phyloP scores from a whole-genome alignment of 1,139 yeast species.

The Geotrichum europaeum region DNA sequence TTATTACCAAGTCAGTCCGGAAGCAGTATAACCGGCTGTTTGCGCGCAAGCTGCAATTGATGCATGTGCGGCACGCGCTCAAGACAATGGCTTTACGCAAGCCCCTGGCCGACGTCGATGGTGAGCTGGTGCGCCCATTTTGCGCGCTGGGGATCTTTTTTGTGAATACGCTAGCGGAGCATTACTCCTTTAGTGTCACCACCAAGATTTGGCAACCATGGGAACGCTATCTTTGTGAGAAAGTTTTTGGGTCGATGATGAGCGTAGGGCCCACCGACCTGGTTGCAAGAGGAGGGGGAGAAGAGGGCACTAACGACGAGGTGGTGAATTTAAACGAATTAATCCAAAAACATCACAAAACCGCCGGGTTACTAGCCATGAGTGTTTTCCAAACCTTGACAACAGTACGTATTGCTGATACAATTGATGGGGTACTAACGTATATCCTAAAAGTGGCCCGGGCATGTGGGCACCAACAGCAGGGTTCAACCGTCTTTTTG shows the following conservation, averaged over 20 bases:
- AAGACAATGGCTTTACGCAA: neutral
- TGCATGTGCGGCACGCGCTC: conserved; percentile 5
- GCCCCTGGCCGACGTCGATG: neutral
- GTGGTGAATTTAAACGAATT: conserved; percentile 1
- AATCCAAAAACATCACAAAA: neutral
- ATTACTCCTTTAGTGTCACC: neutral
- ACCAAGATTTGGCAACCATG: conserved; percentile 7
- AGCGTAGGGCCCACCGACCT: neutral
- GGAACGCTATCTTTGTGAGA: neutral
- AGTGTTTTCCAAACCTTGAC: conserved; percentile 1
- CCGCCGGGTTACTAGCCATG: neutral
- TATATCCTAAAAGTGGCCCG: neutral
- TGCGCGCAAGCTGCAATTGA: conserved; percentile 5
- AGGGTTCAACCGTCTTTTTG: neutral
- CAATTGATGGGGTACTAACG: neutral
- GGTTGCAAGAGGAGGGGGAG: neutral
- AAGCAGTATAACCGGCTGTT: conserved; percentile 10
- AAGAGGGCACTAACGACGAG: neutral
- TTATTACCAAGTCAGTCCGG: conserved; percentile 2
- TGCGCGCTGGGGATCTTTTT: neutral
- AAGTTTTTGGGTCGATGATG: neutral
- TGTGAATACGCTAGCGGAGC: neutral
- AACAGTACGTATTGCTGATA: neutral
- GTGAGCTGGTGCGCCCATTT: neutral
- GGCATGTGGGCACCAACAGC: neutral